Evolutionary conservation across 305 asterid genomes (phyloP), one percentile per base, ranked within the genome.

Genomic region (Fraxinus platypoda): DNA sequence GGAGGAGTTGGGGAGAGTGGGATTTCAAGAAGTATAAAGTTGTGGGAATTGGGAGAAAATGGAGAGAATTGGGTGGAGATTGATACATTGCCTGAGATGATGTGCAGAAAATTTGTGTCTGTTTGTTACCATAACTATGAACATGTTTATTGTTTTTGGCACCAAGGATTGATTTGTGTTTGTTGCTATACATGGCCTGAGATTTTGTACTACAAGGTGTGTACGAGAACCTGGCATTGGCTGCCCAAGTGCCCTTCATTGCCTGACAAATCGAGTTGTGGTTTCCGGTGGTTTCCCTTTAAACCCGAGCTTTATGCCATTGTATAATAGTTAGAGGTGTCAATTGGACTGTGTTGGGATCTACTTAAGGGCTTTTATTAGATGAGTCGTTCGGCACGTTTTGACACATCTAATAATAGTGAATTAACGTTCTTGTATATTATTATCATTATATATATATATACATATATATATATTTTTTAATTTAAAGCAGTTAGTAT

Each of bases 131-230:
- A 93, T 3, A 92, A 93, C 82, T 93, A 93, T 52, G 94, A 92
- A 78, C 97, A 93, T 70, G 94, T 93, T 13, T 92, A 92, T 64
- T 92, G 97, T 3, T 93, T 93, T 83, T 93, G 97, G 95, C 97
- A 93, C 75, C 83, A 91, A 79, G 97, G 95, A 0, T 80, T 89
- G 89, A 82, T 93, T 19, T 92, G 97, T 54, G 82, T 93, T 19
- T 91, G 97, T 76, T 93, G 97, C 74, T 90, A 90, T 37, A 92
- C 90, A 3, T 93, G 97, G 97, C 97, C 97, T 13, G 95, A 93
- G 90, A 86, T 93, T 0, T 57, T 92, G 87, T 93, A 92, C 74
- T 93, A 83, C 76, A 91, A 85, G 86, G 87, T 90, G 34, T 33
- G 81, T 11, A 87, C 95, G 81, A 86, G 83, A 87, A 92, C 92